A percentile compares a stretch with the other conserved stretches of the same genome.
Evolutionary conservation across 2,329 filamentous ascomycete species (phyloP).

Genomic region (Thelonectria rubi): DNA sequence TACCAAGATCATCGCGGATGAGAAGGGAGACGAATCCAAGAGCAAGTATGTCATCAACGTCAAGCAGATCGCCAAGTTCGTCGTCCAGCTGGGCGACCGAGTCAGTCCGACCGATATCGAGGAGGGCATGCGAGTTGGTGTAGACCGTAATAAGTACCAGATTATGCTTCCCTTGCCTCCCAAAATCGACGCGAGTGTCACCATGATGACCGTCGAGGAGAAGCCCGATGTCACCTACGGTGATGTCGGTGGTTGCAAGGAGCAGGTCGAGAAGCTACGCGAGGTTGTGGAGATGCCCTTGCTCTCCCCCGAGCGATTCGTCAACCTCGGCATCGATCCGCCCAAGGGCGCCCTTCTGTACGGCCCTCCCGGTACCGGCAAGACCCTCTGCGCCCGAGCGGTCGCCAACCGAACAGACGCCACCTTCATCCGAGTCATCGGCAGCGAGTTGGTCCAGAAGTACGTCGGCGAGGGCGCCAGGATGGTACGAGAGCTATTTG

Average conservation of each 20-base stretch:
- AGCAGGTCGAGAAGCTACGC: conserved; percentile 98
- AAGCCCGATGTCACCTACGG: conserved; percentile 99
- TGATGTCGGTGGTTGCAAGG: conserved; percentile 98
- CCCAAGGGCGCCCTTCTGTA: conserved; percentile 97
- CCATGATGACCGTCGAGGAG: conserved; percentile 99
- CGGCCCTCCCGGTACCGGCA: conserved; percentile 97
- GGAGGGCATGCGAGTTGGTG: conserved; percentile 98
- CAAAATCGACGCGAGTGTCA: conserved; percentile 98
- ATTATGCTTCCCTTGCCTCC: conserved; percentile 95
- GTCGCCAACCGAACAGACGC: conserved; percentile 98
- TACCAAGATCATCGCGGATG: conserved; percentile 98
- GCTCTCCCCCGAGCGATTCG: conserved; percentile 94
- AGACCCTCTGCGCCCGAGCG: conserved; percentile 96
- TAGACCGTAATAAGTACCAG: conserved; percentile 99
- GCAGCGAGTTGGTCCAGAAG: conserved; percentile 97
- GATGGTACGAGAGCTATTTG: conserved; percentile 98
- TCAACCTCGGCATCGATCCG: conserved; percentile 98
- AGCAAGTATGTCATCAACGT: conserved; percentile 99
- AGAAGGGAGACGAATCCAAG: conserved; percentile 92
- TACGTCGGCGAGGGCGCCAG: conserved; percentile 98
- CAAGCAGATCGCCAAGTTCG: conserved; percentile 99
- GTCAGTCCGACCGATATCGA: conserved; percentile 99
- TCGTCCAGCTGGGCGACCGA: conserved; percentile 95
- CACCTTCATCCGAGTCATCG: conserved; percentile 98
- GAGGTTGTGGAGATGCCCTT: conserved; percentile 99